Percentiles rank a stretch among this genome's conserved stretches.
These are phyloP conservation scores for Fusarium cyanostomum DNA, from an alignment of 2,329 filamentous ascomycete species.

Conservation along the genomic window DNA sequence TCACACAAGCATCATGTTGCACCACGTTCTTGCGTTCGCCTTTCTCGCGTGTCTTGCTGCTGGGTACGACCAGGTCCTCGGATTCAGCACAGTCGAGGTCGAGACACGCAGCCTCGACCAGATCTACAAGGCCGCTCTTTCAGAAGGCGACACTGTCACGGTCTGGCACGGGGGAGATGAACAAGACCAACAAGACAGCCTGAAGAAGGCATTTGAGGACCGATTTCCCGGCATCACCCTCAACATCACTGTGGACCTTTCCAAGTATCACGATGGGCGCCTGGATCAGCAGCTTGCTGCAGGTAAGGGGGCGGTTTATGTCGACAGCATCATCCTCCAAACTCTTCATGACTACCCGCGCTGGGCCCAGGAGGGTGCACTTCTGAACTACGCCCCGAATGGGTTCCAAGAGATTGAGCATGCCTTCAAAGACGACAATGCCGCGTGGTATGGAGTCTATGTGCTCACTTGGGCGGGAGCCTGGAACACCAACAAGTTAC, in stretches of 20 bases:
- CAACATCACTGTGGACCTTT: conserved; percentile 64
- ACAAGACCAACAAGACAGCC: conserved; percentile 47
- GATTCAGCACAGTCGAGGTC: conserved; percentile 33
- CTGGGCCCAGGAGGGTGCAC: conserved; percentile 58
- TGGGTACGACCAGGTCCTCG: conserved; percentile 40
- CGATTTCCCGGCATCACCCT: conserved; percentile 61
- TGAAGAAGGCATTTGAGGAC: conserved; percentile 56
- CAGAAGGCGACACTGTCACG: conserved; percentile 57
- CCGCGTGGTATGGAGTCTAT: conserved; percentile 53
- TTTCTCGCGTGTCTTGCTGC: conserved; percentile 14
- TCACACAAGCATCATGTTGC: conserved; percentile 13
- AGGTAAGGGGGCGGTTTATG: conserved; percentile 45
- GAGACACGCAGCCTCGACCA: conserved; percentile 60
- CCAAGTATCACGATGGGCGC: conserved; percentile 62
- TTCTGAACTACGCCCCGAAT: conserved; percentile 60
- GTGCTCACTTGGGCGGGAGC: conserved; percentile 50
- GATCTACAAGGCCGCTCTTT: conserved; percentile 59
- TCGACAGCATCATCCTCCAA: conserved; percentile 57
- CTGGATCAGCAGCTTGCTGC: conserved; percentile 57
- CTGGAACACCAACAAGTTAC: conserved; percentile 45
- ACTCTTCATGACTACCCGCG: conserved; percentile 62
- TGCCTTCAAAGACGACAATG: conserved; percentile 48
- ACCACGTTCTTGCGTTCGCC: conserved; percentile 5
- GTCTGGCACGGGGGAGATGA: conserved; percentile 62
- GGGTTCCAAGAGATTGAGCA: conserved; percentile 56